These are phyloP conservation scores for Xanthoconium separans DNA, from an alignment of 1,284 basidiomycete species.

Conservation along the genomic window DNA sequence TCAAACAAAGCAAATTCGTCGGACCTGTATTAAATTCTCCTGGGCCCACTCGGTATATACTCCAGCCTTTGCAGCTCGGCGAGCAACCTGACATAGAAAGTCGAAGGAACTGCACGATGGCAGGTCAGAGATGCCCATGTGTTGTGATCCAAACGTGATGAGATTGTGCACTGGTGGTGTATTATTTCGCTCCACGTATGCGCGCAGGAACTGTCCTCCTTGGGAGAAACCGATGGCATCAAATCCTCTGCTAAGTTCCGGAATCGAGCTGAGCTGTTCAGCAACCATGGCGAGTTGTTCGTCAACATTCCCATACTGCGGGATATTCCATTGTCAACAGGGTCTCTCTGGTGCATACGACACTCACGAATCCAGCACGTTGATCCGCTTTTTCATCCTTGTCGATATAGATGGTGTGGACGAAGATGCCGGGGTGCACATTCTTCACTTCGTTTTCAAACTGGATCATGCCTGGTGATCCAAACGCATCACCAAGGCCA, in stretches of 20 bases:
- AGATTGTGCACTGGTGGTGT: slow-evolving; percentile 78
- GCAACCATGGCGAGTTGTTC: slow-evolving; percentile 68
- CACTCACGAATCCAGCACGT: slow-evolving; percentile 76
- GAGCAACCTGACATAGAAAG: slow-evolving; percentile 74
- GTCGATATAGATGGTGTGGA: slow-evolving; percentile 80
- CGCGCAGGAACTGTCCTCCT: slow-evolving; percentile 91
- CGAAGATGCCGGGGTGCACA: slow-evolving; percentile 81
- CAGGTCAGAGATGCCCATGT: slow-evolving; percentile 85
- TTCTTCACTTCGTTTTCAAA: slow-evolving; percentile 68
- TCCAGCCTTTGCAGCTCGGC: slow-evolving; percentile 67
- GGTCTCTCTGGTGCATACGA: neutral
- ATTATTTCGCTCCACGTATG: slow-evolving; percentile 86
- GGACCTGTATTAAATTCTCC: slow-evolving; percentile 73
- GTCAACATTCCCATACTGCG: slow-evolving; percentile 79
- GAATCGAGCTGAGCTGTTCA: slow-evolving; percentile 64
- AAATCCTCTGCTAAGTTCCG: slow-evolving; percentile 76
- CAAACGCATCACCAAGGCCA: slow-evolving; percentile 77
- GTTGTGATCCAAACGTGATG: slow-evolving; percentile 85
- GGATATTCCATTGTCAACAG: slow-evolving; percentile 1
- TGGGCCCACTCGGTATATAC: slow-evolving; percentile 88
- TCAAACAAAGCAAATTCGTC: slow-evolving; percentile 9
- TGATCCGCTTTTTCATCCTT: slow-evolving; percentile 69
- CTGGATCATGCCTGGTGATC: slow-evolving; percentile 64
- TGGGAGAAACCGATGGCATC: slow-evolving; percentile 94
- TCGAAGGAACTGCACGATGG: slow-evolving; percentile 71